These are phyloP conservation scores for Maudiozyma bulderi DNA, from an alignment of 805 yeast species.

Conservation along the genomic window DNA sequence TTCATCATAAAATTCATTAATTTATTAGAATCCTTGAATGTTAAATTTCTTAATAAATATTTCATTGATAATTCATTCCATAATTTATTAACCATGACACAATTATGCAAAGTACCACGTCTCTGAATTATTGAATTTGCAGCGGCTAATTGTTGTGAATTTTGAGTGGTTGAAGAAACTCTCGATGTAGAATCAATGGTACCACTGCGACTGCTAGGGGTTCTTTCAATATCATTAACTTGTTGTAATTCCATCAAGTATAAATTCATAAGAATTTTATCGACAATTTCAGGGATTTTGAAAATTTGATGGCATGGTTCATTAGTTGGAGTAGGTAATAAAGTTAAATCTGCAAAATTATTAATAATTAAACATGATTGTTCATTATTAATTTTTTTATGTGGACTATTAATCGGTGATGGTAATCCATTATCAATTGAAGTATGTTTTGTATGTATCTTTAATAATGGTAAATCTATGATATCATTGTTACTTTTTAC, in stretches of 20 bases:
- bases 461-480: background rate
- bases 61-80: constrained; percentile 53
- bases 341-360: constrained; percentile 7
- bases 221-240: constrained; percentile 43
- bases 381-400: background rate
- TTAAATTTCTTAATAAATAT: constrained; percentile 45
- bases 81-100: constrained; percentile 57
- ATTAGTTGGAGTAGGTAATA: background rate
- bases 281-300: constrained; percentile 66
- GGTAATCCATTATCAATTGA: constrained; percentile 1
- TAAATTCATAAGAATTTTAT: constrained; percentile 41
- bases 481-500: background rate
- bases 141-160: background rate
- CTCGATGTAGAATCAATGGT: background rate
- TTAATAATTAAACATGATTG: background rate
- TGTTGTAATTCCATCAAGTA: constrained; percentile 2
- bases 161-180: background rate
- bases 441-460: constrained; percentile 1
- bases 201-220: too few relatives aligned
- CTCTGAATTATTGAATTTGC: background rate
- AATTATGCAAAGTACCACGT: constrained; percentile 38
- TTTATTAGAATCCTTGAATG: constrained; percentile 41
- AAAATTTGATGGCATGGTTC: constrained; percentile 38
- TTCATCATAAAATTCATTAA: constrained; percentile 35
- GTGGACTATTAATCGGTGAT: constrained; percentile 8